Evolutionary conservation across 164 flowering plant species (phyloP), one percentile per base, ranked within the genome.

Genomic region (Protea cynaroides): DNA sequence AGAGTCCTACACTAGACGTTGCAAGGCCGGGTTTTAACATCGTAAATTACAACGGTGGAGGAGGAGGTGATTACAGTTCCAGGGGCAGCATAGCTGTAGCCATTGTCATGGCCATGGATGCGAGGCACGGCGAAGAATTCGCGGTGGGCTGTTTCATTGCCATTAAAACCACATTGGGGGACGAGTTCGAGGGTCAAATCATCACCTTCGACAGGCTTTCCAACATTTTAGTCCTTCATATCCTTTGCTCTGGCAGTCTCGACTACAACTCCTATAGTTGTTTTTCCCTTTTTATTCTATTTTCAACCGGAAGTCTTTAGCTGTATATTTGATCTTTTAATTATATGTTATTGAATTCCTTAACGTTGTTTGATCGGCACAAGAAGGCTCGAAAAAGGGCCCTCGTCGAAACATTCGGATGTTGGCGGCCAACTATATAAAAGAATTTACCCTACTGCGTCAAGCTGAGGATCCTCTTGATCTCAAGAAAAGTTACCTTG

Each of bases 221-320:
- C 79, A 89, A 94, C 85, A 76, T 89, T 62, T 89, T 91, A 71
- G 85, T 87, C 18, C 85, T 91, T 81, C 97, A 92, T 87, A 89
- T 89, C 96, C 97, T 86, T 86, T 44, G 4, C 43, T 47, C n/a
- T 57, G 5, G 34, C 5, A 38, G 51, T 13, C 5, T 19, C 1
- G 34, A 22, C 47, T 50, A 3, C 19, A 1, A 10, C 18, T 22
- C 1, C 3, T 63, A 19, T 58, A 34, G 13, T 25, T 69, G 10
- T n/a, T n/a, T n/a, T n/a, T n/a, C n/a, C n/a, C n/a, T n/a, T n/a
- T n/a, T n/a, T n/a, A n/a, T n/a, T n/a, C n/a, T n/a, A n/a, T 17
- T 54, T 46, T 38, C 63, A 8, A 59, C 25, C 63, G 17, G 11
- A 36, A 25, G n/a, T 53, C 17, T 49, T 14, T 12, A 25, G 9